A percentile compares a stretch with the other conserved stretches of the same genome.
Evolutionary conservation across 2,329 filamentous ascomycete genomes (phyloP).

Genomic region (Trichoderma sp.): DNA sequence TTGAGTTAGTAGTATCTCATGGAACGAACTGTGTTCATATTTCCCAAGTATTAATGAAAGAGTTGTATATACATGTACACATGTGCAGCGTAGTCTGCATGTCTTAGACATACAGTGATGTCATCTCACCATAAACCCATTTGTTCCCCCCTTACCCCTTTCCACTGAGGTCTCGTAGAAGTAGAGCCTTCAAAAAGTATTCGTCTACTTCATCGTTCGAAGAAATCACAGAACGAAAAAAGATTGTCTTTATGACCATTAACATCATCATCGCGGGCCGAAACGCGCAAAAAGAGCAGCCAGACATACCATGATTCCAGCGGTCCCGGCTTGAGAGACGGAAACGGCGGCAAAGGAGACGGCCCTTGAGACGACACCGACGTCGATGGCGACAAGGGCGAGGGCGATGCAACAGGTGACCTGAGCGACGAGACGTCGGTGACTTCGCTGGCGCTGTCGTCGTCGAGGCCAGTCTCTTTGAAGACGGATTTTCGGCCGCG

Average conservation of each 20-base stretch:
- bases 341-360: neutral
- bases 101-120: neutral
- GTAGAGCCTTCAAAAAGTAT: neutral
- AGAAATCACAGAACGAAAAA: neutral
- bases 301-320: slow-evolving; percentile 13
- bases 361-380: neutral
- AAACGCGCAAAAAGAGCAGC: neutral
- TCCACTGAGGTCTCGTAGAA: neutral
- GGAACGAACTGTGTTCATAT: neutral
- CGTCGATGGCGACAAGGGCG: neutral
- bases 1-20: neutral
- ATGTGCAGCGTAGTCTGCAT: neutral
- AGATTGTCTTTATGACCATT: neutral
- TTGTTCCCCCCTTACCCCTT: neutral
- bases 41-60: neutral
- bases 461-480: slow-evolving; percentile 48
- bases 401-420: slow-evolving; percentile 9
- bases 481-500: slow-evolving; percentile 53
- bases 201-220: neutral
- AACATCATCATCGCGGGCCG: neutral
- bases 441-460: slow-evolving; percentile 33
- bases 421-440: slow-evolving; percentile 20
- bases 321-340: neutral
- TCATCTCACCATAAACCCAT: neutral
- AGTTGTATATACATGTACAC: neutral